These are phyloP conservation scores for Tricholoma hemisulphureum DNA, from an alignment of 768 basidiomycete genomes.

Conservation along the genomic window DNA sequence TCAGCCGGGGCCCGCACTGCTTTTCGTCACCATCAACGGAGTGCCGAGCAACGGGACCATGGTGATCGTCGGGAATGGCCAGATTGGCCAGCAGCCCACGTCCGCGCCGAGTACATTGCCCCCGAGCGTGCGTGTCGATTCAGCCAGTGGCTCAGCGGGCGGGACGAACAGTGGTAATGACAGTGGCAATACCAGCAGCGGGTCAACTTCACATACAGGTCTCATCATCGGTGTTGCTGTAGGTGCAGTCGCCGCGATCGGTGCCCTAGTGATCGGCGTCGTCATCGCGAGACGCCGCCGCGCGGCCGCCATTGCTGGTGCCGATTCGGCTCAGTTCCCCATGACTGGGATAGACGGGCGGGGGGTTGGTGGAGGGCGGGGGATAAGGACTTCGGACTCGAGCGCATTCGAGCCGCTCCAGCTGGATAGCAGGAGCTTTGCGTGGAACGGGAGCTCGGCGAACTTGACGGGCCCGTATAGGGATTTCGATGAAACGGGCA, in stretches of 20 bases:
- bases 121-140: slow-evolving; percentile 42
- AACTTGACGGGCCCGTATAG: slow-evolving; percentile 42
- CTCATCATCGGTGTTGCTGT: slow-evolving; percentile 50
- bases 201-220: slow-evolving; percentile 34
- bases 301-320: slow-evolving; percentile 27
- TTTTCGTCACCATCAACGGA: slow-evolving; percentile 72
- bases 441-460: slow-evolving; percentile 56
- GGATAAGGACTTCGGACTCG: slow-evolving; percentile 54
- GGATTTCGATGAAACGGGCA: slow-evolving; percentile 21
- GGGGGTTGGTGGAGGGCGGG: slow-evolving; percentile 26
- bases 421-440: slow-evolving; percentile 55
- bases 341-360: slow-evolving; percentile 14
- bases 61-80: slow-evolving; percentile 68
- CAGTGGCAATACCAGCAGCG: slow-evolving; percentile 10
- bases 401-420: slow-evolving; percentile 72
- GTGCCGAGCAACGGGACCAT: slow-evolving; percentile 69
- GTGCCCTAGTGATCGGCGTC: slow-evolving; percentile 53
- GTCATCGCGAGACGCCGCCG: slow-evolving; percentile 51
- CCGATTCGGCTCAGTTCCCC: slow-evolving; percentile 26
- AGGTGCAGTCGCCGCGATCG: slow-evolving; percentile 52
- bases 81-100: slow-evolving; percentile 59
- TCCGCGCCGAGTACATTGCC: slow-evolving; percentile 46
- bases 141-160: slow-evolving; percentile 38
- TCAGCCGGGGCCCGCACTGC: slow-evolving; percentile 74
- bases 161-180: slow-evolving; percentile 13